Base-by-base conservation (phyloP, 441 rosid genomes). In the Populus hybrid region DNA sequence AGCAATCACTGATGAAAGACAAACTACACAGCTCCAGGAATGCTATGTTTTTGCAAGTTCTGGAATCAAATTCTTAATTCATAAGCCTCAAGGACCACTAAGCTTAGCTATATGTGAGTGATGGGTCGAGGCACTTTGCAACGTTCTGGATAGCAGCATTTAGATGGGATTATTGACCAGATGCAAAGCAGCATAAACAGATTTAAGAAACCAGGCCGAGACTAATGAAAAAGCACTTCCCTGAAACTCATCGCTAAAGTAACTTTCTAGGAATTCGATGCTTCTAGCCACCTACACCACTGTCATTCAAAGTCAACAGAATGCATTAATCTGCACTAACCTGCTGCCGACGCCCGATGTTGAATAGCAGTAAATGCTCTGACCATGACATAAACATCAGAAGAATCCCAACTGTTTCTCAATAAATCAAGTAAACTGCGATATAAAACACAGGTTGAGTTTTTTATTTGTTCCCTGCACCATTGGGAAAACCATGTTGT, bases 391-490 rank as follows among this genome's bases (percentile, higher is more conserved):
- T 83, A 94, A 21, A 86, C 83, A 42, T 91, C 83, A 94, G 67
- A 75, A 94, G 86, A 81, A 92, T 87, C 68, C 91, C 96, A 30
- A 90, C 70, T 18, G 89, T 88, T 78, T 89, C 87, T 80, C 88
- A 76, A 88, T 57, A 76, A 86, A 71, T 76, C n/a, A n/a, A n/a
- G n/a, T n/a, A n/a, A 91, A 59, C 98, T 93, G 88, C 84, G n/a
- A 78, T 16, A 64, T 16, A 68, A 64, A 38, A 53, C 67, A 40
- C 23, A 68, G 14, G 14, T 14, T 38, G 53, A 35, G 72, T 70
- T 68, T 21, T 53, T 66, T 23, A n/a, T 9, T 65, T 61, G 3
- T 61, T 24, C 1, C 2, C 68, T 57, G 21, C 8, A 70, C 34
- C 42, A 76, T 3, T 40, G 34, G 26, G 19, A 21, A 42, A 70